Conservation (phyloP, 1,284 basidiomycete species). For the Moniliophthora roreri region DNA sequence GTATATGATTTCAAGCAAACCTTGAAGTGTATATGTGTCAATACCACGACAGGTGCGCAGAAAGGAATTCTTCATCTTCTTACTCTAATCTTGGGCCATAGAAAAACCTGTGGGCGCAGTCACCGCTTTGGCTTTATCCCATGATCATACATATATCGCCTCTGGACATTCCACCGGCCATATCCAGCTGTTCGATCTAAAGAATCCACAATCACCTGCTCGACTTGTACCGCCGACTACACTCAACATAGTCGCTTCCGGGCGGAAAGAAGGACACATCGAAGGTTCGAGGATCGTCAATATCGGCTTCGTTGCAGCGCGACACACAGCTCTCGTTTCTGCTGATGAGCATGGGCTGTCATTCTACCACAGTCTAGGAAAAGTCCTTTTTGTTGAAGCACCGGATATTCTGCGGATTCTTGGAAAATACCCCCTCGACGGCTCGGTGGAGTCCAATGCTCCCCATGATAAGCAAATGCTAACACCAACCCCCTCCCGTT, state of each 20-base stretch:
- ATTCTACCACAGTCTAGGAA: constrained; percentile 95
- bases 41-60: constrained; percentile 61
- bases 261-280: constrained; percentile 92
- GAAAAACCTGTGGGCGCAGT: constrained; percentile 75
- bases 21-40: constrained; percentile 77
- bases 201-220: constrained; percentile 63
- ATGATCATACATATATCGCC: constrained; percentile 92
- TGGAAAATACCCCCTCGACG: constrained; percentile 82
- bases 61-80: neutral
- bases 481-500: constrained; percentile 26
- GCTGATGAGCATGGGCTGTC: constrained; percentile 91
- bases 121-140: constrained; percentile 87
- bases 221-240: constrained; percentile 77
- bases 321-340: constrained; percentile 92
- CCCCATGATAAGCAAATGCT: neutral
- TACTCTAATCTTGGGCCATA: constrained; percentile 28
- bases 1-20: constrained; percentile 94
- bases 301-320: constrained; percentile 88
- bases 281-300: constrained; percentile 83
- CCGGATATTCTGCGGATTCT: constrained; percentile 93
- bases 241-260: constrained; percentile 66
- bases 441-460: constrained; percentile 13
- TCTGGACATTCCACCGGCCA: constrained; percentile 87
- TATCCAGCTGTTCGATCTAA: constrained; percentile 86
- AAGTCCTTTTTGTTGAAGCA: constrained; percentile 93